Evolutionary conservation across 257 asterid species (phyloP), one percentile per base, ranked within the genome.

Genomic region (Penstemon newberryi): DNA sequence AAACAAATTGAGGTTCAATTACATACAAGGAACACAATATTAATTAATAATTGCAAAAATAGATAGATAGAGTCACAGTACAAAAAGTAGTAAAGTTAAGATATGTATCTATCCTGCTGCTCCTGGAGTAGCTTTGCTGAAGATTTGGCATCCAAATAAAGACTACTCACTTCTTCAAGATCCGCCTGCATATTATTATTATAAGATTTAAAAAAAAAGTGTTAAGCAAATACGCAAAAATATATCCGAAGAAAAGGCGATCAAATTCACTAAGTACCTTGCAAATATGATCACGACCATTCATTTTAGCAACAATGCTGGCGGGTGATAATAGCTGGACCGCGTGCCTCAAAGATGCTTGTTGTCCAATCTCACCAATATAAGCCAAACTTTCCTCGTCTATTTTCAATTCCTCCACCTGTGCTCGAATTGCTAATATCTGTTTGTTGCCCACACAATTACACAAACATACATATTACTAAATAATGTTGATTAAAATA

Each of bases 351-450:
- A 93, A 75, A 19, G 99, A 88, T 58, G 97, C 79, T 80, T 78
- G 89, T 67, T 50, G 77, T 66, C 85, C 99, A 71, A 85, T 81
- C 81, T 93, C 96, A 74, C 97, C 97, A 18, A 93, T 82, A 76
- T 66, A 88, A 49, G 97, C 97, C 72, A 90, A 79, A 75, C 97
- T 90, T 77, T 90, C 97, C 82, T 90, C 99, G 11, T 89, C 95
- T 56, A 89, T 89, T 42, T 74, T 77, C 60, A 93, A 82, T 70
- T 86, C 99, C 82, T 93, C 96, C n/a, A 90, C 96, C 72, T 93
- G 96, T 9, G 96, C 96, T 67, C 99, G 88, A 69, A 93, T 89
- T 40, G 97, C 97, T 81, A 90, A 83, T 75, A 93, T 90, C 97
- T 93, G 75, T 25, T 25, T 25, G 33, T 1, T 25, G 33, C 10